phyloP scores from a whole-genome alignment of 2,329 filamentous ascomycete species.

The Sporothrix inflata region DNA sequence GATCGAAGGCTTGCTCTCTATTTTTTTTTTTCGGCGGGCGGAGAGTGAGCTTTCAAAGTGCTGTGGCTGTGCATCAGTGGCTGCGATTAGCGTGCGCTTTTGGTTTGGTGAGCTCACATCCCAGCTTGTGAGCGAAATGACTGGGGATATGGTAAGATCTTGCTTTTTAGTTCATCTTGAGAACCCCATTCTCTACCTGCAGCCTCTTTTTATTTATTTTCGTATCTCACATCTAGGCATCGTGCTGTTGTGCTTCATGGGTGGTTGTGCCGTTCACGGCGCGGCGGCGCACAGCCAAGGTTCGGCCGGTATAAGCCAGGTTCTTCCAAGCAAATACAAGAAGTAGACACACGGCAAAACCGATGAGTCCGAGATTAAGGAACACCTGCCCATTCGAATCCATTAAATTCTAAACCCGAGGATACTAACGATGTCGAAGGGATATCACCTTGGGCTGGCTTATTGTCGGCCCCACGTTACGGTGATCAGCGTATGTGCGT shows the following conservation, averaged over 20 bases:
- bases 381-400: conserved; percentile 38
- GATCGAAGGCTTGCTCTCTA: not conserved
- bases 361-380: conserved; percentile 39
- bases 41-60: not conserved
- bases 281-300: conserved; percentile 32
- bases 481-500: too few species aligned
- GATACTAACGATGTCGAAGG: too few species aligned
- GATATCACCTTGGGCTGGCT: too few species aligned
- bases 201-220: too few species aligned
- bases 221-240: too few species aligned
- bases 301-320: conserved; percentile 36
- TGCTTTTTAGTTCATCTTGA: too few species aligned
- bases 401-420: conserved; percentile 24
- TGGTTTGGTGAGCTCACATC: not conserved
- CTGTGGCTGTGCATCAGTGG: conserved; percentile 27
- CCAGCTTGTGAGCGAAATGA: too few species aligned
- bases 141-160: too few species aligned
- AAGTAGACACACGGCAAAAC: conserved; percentile 33
- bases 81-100: not conserved
- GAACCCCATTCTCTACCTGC: too few species aligned
- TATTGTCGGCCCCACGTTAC: too few species aligned
- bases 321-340: conserved; percentile 36
- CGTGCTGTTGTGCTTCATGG: not conserved
- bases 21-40: too few species aligned
- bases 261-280: not conserved